Conservation (phyloP, 208 protist species). For the Crithidia mellificae region DNA sequence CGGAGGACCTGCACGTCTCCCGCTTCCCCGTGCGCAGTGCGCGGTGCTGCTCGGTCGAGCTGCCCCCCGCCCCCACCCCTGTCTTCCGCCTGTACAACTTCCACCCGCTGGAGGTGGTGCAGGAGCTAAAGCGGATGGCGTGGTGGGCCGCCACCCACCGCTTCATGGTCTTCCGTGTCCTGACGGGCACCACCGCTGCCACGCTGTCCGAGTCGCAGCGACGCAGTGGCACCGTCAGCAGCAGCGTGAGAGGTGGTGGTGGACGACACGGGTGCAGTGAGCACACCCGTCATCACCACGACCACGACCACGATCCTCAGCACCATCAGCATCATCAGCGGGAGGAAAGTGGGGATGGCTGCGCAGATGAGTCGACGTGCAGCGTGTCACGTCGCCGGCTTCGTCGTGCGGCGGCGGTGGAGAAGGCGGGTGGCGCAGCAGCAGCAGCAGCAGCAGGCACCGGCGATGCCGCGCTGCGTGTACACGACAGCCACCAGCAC, state of each 20-base stretch:
- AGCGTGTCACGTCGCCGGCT: constrained; percentile 4
- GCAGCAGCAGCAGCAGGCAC: not conserved
- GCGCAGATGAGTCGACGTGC: not conserved
- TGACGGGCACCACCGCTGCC: constrained; percentile 8
- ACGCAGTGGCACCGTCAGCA: not conserved
- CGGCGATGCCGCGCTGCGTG: not conserved
- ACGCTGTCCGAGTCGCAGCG: not conserved
- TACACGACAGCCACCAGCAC: not conserved
- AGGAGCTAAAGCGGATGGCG: constrained; percentile 20
- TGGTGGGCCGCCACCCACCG: constrained; percentile 17
- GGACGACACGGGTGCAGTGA: too few species aligned
- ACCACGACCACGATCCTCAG: not conserved
- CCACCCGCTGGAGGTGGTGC: constrained; percentile 18
- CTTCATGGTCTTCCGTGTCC: constrained; percentile 16
- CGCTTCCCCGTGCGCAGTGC: constrained; percentile 9
- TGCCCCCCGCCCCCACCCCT: constrained; percentile 8
- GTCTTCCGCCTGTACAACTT: constrained; percentile 18
- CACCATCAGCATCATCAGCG: not conserved
- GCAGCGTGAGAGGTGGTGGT: too few species aligned
- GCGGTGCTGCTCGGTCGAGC: constrained; percentile 8
- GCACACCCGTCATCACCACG: not conserved
- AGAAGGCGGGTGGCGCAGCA: not conserved
- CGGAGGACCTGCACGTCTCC: constrained; percentile 12
- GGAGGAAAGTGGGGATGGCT: not conserved
- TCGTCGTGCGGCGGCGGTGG: not conserved